Base-by-base conservation (phyloP, 768 basidiomycete species). In the Melanogaster broomeanus region DNA sequence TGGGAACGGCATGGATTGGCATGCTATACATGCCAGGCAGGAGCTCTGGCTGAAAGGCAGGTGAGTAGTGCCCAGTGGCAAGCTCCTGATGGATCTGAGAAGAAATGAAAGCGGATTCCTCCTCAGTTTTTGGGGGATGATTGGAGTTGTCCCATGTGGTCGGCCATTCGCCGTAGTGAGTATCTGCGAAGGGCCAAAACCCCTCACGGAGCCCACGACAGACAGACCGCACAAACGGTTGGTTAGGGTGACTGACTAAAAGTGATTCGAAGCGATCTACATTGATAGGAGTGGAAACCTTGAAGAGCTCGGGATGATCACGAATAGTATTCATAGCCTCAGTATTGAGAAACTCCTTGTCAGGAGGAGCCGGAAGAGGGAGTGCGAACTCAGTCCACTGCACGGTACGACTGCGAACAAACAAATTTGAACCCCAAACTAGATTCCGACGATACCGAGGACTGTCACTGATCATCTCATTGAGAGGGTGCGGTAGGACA, bases 161-260 rank as follows among this genome's bases (percentile, higher is more conserved):
- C 16, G 68, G 72, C 25, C 60, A 63, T 4, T 21, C 51, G 2
- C 40, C 45, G 19, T 7, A 34, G 35, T 41, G 43, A 6, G 68
- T 69, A 27, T 70, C 57, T 0, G 72, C 73, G 45, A 53, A 73
- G 1, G 79, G 79, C 77, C 78, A 79, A 58, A 78, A 77, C 4
- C 79, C 77, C 5, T 73, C 58, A 2, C 60, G 54, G 1, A 81
- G 61, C 0, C 64, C 64, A 2, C 33, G 15, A 7, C 54, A 25
- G 0, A 78, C 66, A 0, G 72, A 78, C 1, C 59, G n/a, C 1
- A 77, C 75, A 21, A 74, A 70, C 2, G 56, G 37, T 15, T 50
- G 66, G 48, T 77, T 77, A 1, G 76, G 74, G 51, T 78, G 77
- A 6, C 34, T 9, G 0, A 8, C 9, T 1, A 76, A 49, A 3